Base-by-base conservation (phyloP, 2,329 filamentous ascomycete species). In the Alternaria solani region DNA sequence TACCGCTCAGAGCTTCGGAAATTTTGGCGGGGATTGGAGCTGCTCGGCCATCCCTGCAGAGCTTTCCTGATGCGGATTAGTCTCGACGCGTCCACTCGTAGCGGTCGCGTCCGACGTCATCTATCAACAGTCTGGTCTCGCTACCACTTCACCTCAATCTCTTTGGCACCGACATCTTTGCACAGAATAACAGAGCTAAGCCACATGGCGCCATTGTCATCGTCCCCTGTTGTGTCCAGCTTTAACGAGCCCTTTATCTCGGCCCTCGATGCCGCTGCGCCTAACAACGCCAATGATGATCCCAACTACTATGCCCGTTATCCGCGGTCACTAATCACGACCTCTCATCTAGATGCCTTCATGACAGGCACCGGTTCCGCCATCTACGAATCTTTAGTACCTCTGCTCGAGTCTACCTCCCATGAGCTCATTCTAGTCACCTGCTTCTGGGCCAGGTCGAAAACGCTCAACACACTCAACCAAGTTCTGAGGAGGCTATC, bases 371-470 rank as follows among this genome's bases (percentile, higher is more conserved):
- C 81, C 1, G 83, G 82, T 43, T 77, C 76, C 20, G 67, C 73
- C 7, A 78, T 85, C 52, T 83, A 79, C 70, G 48, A 68, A 2
- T 70, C 75, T 4, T 81, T 93, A 7, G 78, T 89, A 0, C 87
- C 90, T 2, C 86, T 88, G 8, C 84, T 94, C 4, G 78, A 86
- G 5, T 73, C 79, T 0, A 88, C 91, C 2, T 81, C 84, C 36
- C 79, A 83, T 48, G 91, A 93, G 69, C 81, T 94, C 28, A 86
- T 93, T 59, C 83, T 95, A 42, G 90, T 93, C 7, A 94, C 92
- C 8, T 94, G 92, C 77, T 95, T 94, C 78, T 94, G 91, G 91
- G 88, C 91, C 0, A 80, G 81, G 0, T 94, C 91, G 0, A 77
- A 83, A 1, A 89, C 88, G 0, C 81, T 89, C 18, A 79, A 84